Percentiles rank a stretch among this genome's conserved stretches.
Conservation (phyloP, 345 rosid species). For the Pseudoturritis turrita region DNA sequence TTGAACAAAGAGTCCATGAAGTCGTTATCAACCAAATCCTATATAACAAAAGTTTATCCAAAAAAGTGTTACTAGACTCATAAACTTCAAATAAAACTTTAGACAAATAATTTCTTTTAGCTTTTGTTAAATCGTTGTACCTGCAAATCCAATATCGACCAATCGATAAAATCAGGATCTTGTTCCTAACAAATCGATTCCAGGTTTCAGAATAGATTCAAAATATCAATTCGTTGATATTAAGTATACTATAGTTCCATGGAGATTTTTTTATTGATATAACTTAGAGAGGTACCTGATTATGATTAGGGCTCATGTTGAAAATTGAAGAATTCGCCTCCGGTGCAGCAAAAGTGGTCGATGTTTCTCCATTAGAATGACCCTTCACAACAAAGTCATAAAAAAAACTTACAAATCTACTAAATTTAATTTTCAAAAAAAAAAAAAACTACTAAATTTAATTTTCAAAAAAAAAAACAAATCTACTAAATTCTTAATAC, state of each 20-base stretch:
- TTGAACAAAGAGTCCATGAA: conserved; percentile 18
- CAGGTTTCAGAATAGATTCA: background rate
- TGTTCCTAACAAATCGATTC: conserved; percentile 11
- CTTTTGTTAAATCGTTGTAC: conserved; percentile 12
- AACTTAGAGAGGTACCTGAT: conserved; percentile 17
- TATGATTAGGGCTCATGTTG: conserved; percentile 2
- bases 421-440: background rate
- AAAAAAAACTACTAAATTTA: background rate
- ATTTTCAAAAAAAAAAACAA: no score
- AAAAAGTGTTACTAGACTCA: background rate
- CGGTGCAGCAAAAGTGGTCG: conserved; percentile 12
- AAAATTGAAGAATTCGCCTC: background rate
- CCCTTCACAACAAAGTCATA: conserved; percentile 8
- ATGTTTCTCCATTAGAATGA: conserved; percentile 9
- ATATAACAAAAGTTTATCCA: background rate
- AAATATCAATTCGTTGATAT: background rate
- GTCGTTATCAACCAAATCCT: conserved; percentile 16
- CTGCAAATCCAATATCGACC: conserved; percentile 11
- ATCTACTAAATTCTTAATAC: background rate
- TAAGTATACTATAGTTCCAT: background rate
- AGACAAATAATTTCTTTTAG: background rate
- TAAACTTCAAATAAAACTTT: background rate
- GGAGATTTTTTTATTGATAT: background rate
- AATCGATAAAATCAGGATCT: conserved; percentile 5
- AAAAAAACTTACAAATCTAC: background rate